Evolutionary conservation across 2,329 filamentous ascomycete genomes (phyloP), one percentile per base, ranked within the genome.

Genomic region (Rhexocercosporidium sp.): DNA sequence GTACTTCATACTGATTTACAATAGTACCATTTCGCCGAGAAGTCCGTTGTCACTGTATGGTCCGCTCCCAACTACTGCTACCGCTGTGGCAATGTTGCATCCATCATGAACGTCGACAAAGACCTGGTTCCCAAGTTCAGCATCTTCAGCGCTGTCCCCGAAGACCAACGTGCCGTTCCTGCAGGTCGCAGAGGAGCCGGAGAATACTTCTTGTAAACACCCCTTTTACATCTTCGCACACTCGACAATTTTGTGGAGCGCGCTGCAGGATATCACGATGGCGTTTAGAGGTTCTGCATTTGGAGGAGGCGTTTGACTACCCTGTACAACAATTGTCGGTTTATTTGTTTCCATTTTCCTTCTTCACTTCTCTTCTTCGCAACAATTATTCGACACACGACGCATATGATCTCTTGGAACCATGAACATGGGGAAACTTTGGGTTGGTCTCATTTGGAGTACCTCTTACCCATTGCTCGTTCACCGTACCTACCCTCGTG

Each of bases 11-110:
- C 77, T 82, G 73, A 82, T 69, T 34, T 31, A 37, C 7, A 61
- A 39, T 65, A 93, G 88, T 98, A 96, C 79, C 95, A 98, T 78
- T 98, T 98, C 81, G 86, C 91, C 63, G 92, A 97, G 78, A 95
- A 96, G 81, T 96, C 96, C 14, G 94, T 97, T 49, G 94, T 97
- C 20, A 92, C 89, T 1, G 89, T 92, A 27, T 92, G 89, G 85
- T 82, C 80, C 27, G 81, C 81, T 25, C 81, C 81, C 18, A 82
- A 82, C 68, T 82, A 82, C 73, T 82, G 81, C 73, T 82, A 82
- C 70, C 78, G 81, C 56, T 82, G 81, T 67, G 81, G 81, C 59
- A 88, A 84, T 67, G 82, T 92, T 69, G 89, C 89, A 22, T 89
- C 86, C 5, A 97, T 97, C 78, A 97, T 97, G 90, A 94, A 94